phyloP scores from a whole-genome alignment of 1,139 yeast genomes.

The Casaregolazyma suthepensis region DNA sequence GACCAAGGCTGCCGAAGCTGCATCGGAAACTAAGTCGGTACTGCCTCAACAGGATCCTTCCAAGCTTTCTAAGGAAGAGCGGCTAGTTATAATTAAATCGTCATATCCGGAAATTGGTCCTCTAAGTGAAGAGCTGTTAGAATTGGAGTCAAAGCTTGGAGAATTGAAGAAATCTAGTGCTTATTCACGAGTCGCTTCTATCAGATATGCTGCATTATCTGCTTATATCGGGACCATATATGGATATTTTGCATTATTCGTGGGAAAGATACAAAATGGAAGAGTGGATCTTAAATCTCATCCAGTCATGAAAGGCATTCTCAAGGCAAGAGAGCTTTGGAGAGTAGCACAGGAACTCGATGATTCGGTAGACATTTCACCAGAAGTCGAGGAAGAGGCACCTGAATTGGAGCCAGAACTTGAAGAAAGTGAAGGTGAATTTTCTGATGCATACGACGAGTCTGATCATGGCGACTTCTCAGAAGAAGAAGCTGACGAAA shows the following conservation, averaged over 20 bases:
- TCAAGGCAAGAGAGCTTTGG: slow-evolving; percentile 85
- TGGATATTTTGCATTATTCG: slow-evolving; percentile 68
- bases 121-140: slow-evolving; percentile 56
- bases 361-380: not conserved
- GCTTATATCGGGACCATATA: slow-evolving; percentile 71
- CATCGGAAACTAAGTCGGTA: slow-evolving; percentile 16
- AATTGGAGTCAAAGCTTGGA: slow-evolving; percentile 43
- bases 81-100: slow-evolving; percentile 24
- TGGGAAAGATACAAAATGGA: slow-evolving; percentile 47
- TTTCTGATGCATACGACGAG: slow-evolving; percentile 4
- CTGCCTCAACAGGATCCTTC: slow-evolving; percentile 33
- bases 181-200: slow-evolving; percentile 30
- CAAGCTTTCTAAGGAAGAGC: slow-evolving; percentile 37
- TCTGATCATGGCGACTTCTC: slow-evolving; percentile 12
- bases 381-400: not conserved
- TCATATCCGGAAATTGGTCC: slow-evolving; percentile 78
- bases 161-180: slow-evolving; percentile 25
- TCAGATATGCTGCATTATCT: slow-evolving; percentile 63
- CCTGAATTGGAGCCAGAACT: slow-evolving; percentile 26
- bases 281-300: slow-evolving; percentile 74
- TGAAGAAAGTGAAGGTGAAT: slow-evolving; percentile 15
- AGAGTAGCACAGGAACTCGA: slow-evolving; percentile 34
- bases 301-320: slow-evolving; percentile 79
- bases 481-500: slow-evolving; percentile 11
- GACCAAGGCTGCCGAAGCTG: slow-evolving; percentile 29